Conservation (phyloP, 2,329 filamentous ascomycete species). For the Didymella lethalis region DNA sequence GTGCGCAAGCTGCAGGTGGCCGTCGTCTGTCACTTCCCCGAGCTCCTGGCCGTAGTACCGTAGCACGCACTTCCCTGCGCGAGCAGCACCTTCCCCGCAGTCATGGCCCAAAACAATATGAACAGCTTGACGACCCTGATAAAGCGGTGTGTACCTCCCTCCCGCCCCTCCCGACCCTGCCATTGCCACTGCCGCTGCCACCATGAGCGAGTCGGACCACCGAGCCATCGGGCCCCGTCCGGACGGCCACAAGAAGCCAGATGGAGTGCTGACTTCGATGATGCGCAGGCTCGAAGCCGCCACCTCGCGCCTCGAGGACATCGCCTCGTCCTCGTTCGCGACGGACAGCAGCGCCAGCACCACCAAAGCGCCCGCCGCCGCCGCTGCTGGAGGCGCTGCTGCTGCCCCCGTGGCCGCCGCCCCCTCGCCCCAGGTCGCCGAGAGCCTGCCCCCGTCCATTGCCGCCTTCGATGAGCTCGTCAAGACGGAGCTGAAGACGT, state of each 20-base stretch:
- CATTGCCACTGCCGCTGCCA: constrained; percentile 13
- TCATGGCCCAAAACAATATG: constrained; percentile 84
- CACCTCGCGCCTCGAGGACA: constrained; percentile 94
- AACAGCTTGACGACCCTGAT: constrained; percentile 96
- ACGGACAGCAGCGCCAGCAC: constrained; percentile 56
- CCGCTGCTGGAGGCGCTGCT: constrained; percentile 40
- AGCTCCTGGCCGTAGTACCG: constrained; percentile 30
- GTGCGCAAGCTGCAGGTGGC: constrained; percentile 36
- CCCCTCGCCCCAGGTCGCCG: constrained; percentile 48
- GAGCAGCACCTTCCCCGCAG: constrained; percentile 39
- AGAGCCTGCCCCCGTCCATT: constrained; percentile 67
- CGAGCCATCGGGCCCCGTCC: constrained; percentile 27
- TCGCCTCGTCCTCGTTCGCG: constrained; percentile 75
- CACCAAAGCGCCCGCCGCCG: constrained; percentile 39
- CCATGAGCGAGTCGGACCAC: constrained; percentile 18
- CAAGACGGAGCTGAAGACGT: constrained; percentile 75
- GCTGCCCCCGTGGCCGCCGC: constrained; percentile 36
- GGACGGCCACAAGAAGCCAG: constrained; percentile 30
- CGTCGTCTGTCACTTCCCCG: constrained; percentile 36
- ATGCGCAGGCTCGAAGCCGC: constrained; percentile 88
- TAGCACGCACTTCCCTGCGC: constrained; percentile 33
- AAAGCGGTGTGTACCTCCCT: constrained; percentile 76
- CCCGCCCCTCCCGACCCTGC: constrained; percentile 9
- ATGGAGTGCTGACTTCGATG: constrained; percentile 59
- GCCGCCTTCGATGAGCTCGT: constrained; percentile 88